Conservation (phyloP, 371 early-diverging fungal genomes). For the Mortierella sp. region DNA sequence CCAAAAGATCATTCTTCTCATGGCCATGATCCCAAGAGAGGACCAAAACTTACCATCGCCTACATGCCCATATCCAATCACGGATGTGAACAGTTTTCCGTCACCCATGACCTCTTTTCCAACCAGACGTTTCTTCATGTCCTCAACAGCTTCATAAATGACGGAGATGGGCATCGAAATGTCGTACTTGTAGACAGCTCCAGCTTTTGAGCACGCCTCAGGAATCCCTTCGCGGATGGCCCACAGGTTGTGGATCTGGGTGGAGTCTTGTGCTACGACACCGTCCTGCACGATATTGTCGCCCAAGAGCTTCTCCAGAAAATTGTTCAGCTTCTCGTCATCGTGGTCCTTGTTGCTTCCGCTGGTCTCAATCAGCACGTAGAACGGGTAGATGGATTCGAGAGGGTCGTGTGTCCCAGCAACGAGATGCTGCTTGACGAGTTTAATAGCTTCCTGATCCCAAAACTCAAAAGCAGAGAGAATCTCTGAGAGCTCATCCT, state of each 20-base stretch:
- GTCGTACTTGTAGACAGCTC: constrained; percentile 93
- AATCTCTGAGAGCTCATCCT: constrained; percentile 87
- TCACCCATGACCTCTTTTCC: constrained; percentile 65
- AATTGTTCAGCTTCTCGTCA: constrained; percentile 79
- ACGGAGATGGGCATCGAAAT: constrained; percentile 86
- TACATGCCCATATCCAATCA: constrained; percentile 93
- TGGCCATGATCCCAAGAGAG: background rate
- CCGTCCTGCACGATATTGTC: constrained; percentile 84
- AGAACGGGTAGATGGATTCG: constrained; percentile 78
- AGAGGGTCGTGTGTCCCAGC: constrained; percentile 71
- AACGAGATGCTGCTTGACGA: constrained; percentile 76
- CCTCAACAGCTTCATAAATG: constrained; percentile 88
- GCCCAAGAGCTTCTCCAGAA: constrained; percentile 77
- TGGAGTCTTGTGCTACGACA: constrained; percentile 88
- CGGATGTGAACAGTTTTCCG: constrained; percentile 70
- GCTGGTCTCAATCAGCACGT: constrained; percentile 92
- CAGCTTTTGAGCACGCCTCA: constrained; percentile 86
- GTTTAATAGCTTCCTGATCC: constrained; percentile 77
- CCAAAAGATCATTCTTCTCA: background rate
- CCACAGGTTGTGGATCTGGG: constrained; percentile 85
- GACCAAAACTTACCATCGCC: constrained; percentile 70
- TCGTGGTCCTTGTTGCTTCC: constrained; percentile 95
- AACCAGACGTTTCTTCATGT: constrained; percentile 75
- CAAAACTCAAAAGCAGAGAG: constrained; percentile 98
- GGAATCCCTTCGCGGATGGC: constrained; percentile 92